Conservation (phyloP, 345 rosid species). For the Cardamine occulta region DNA sequence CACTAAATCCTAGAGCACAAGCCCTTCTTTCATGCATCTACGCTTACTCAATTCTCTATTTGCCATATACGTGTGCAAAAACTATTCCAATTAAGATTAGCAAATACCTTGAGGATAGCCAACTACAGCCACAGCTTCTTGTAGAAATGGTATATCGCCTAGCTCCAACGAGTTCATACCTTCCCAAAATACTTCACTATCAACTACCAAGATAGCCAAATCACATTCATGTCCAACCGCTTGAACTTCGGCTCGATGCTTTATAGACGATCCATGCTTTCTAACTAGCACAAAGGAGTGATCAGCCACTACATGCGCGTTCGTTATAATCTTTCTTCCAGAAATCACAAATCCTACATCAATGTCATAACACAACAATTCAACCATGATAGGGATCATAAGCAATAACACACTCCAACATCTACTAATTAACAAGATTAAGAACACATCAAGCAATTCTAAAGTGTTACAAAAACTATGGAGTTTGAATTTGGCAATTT, state of each 20-base stretch:
- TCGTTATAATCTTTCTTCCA: constrained; percentile 77
- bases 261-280: constrained; percentile 81
- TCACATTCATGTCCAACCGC: constrained; percentile 91
- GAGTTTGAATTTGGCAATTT: not conserved
- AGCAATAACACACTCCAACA: not conserved
- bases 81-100: not conserved
- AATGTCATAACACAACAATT: constrained; percentile 9
- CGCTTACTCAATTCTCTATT: too few relatives aligned
- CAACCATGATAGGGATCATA: not conserved
- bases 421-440: not conserved
- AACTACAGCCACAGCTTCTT: constrained; percentile 80
- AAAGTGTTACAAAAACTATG: not conserved
- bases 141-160: constrained; percentile 74
- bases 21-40: not conserved
- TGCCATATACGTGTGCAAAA: not conserved
- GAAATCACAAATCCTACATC: constrained; percentile 51
- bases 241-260: constrained; percentile 65
- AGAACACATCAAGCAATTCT: not conserved
- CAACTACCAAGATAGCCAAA: constrained; percentile 72
- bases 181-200: constrained; percentile 60
- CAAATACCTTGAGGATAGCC: constrained; percentile 88
- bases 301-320: constrained; percentile 90
- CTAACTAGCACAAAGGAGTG: constrained; percentile 81
- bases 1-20: not conserved
- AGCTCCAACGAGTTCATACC: constrained; percentile 70